A percentile compares a stretch with the other conserved stretches of the same genome.
Conservation (phyloP, 23 red algal species). For the Chondrus crispus region DNA sequence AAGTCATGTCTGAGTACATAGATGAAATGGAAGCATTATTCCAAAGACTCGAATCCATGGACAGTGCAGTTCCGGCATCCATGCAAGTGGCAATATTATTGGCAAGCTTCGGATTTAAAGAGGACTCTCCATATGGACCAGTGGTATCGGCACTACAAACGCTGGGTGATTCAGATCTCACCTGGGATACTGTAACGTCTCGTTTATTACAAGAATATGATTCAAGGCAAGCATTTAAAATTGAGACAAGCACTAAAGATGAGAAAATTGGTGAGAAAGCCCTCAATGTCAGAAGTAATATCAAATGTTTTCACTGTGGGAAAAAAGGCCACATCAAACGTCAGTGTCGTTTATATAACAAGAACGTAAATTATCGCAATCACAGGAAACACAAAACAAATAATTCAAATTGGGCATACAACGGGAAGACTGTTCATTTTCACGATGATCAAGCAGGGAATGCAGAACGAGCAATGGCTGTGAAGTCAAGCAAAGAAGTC, state of each 20-base stretch:
- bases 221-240: not conserved
- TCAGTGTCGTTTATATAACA: not conserved
- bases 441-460: too few species aligned
- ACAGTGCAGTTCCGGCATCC: not conserved
- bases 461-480: too few species aligned
- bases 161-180: not conserved
- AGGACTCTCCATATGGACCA: not conserved
- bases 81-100: not conserved
- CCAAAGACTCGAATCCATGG: not conserved
- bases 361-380: not conserved
- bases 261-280: not conserved
- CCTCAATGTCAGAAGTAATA: not conserved
- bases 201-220: not conserved
- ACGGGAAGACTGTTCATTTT: too few species aligned
- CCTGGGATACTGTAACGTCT: not conserved
- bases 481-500: not conserved
- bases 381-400: too few species aligned
- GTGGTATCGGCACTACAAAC: not conserved
- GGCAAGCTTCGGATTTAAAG: not conserved
- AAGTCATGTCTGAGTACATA: not conserved
- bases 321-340: not conserved
- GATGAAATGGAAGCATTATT: not conserved
- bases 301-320: not conserved
- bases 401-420: too few species aligned
- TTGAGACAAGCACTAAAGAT: not conserved